Evolutionary conservation across 2,329 filamentous ascomycete species (phyloP), one percentile per base, ranked within the genome.

Genomic region (Zymoseptoria brevis): DNA sequence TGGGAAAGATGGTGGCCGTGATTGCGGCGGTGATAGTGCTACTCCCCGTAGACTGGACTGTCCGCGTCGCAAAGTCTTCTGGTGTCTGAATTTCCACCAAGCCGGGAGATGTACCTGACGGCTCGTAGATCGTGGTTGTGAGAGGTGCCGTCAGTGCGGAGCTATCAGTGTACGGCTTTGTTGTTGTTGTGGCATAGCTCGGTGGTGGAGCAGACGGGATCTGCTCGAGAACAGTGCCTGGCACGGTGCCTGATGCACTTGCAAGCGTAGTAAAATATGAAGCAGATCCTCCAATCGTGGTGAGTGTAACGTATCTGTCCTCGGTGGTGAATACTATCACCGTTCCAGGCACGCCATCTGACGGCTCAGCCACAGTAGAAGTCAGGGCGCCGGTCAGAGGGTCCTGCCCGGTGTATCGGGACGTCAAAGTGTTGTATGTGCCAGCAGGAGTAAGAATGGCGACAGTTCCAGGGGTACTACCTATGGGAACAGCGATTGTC

Each of bases 101-200:
- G 60, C 56, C 57, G 51, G 30, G 49, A 52, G 58, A 53, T 41
- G 48, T 21, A 49, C 50, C 50, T 19, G 45, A 60, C 55, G 59
- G 54, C 45, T 49, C 16, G 16, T n/a, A 19, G 16, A 49, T 16
- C 6, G 45, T 49, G 16, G 45, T 9, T 49, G 45, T 49, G 45
- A 19, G 19, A 16, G 45, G 45, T n/a, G 45, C 19, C 55, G 59
- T 54, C 45, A 50, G 45, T n/a, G 19, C 8, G 7, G 16, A n/a
- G 11, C 16, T 50, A n/a, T 13, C 45, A n/a, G 45, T 50, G 19
- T 50, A 50, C 8, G 45, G 45, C 8, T n/a, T n/a, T n/a, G 13
- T 50, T 50, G 13, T 50, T 50, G 16, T 50, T n/a, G 45, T 50
- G 45, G 19, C 45, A 50, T 50, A 50, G 45, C 45, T 50, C 6